Percentiles rank a stretch among this genome's conserved stretches.
Conservation (phyloP, 2,329 filamentous ascomycete genomes). For the Thielaviopsis ethacetica region DNA sequence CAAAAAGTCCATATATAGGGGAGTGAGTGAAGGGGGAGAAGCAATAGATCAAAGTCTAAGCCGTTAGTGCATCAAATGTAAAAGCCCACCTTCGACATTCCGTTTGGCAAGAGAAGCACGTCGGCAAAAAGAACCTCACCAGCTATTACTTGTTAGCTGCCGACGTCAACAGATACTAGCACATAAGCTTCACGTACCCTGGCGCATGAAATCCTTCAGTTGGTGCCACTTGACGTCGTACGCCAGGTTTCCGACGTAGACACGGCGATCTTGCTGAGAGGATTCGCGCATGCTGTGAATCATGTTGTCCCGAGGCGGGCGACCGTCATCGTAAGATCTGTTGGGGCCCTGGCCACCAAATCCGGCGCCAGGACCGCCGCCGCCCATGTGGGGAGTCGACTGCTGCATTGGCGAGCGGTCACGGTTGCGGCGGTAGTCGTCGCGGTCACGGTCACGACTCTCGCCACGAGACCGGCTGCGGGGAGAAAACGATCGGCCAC, state of each 20-base stretch:
- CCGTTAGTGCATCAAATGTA: slow-evolving; percentile 51
- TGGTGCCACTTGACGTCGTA: slow-evolving; percentile 99
- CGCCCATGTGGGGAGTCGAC: slow-evolving; percentile 49
- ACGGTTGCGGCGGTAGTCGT: slow-evolving; percentile 58
- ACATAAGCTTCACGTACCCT: slow-evolving; percentile 50
- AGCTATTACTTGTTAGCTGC: slow-evolving; percentile 38
- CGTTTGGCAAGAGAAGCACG: slow-evolving; percentile 98
- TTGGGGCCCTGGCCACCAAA: slow-evolving; percentile 45
- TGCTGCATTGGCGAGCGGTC: slow-evolving; percentile 62
- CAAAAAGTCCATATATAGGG: slow-evolving; percentile 42
- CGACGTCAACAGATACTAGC: neutral
- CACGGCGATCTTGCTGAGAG: slow-evolving; percentile 95
- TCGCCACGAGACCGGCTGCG: slow-evolving; percentile 52
- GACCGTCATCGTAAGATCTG: slow-evolving; percentile 71
- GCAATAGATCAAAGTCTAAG: slow-evolving; percentile 26
- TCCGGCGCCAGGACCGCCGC: slow-evolving; percentile 53
- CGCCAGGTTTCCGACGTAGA: slow-evolving; percentile 97
- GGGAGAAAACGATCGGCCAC: slow-evolving; percentile 63
- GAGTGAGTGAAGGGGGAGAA: slow-evolving; percentile 49
- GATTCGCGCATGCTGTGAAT: slow-evolving; percentile 87
- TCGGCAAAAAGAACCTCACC: slow-evolving; percentile 99
- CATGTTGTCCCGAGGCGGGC: slow-evolving; percentile 79
- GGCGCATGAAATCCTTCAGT: slow-evolving; percentile 99
- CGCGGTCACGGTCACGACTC: slow-evolving; percentile 58
- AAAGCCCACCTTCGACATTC: slow-evolving; percentile 99